Evolutionary conservation across 495 filamentous ascomycete species (phyloP).

Genomic region (Aspergillus sparsus): DNA sequence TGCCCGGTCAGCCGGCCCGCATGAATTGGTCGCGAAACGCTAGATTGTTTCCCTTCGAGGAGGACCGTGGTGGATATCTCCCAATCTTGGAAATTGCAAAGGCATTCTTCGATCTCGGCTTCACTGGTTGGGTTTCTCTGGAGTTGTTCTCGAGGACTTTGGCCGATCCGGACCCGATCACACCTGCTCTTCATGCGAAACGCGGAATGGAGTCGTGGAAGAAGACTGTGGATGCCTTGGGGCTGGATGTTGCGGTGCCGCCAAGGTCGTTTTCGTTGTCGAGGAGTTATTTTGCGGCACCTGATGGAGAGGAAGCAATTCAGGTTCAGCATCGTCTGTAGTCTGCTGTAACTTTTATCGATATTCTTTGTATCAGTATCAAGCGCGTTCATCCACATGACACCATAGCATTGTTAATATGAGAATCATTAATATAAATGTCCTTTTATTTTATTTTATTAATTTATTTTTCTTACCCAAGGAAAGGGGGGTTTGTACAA

Average conservation of each 20-base stretch:
- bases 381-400: too few relatives aligned
- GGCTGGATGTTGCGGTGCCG: constrained; percentile 24
- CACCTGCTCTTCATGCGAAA: constrained; percentile 63
- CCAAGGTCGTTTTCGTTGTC: not conserved
- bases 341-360: not conserved
- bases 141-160: constrained; percentile 75
- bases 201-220: constrained; percentile 65
- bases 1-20: constrained; percentile 59
- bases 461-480: too few relatives aligned
- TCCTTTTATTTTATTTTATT: too few relatives aligned
- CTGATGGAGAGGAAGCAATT: not conserved
- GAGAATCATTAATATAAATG: too few relatives aligned
- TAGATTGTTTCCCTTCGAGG: constrained; percentile 73
- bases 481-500: too few relatives aligned
- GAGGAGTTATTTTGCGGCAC: not conserved
- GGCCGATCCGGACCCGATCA: constrained; percentile 51
- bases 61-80: constrained; percentile 69
- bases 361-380: too few relatives aligned
- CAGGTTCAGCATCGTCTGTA: constrained; percentile 24
- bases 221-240: constrained; percentile 47
- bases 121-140: constrained; percentile 74
- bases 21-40: constrained; percentile 86
- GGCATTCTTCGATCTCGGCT: constrained; percentile 66
- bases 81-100: constrained; percentile 61
- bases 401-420: too few relatives aligned